Base-by-base conservation (phyloP, 2,329 filamentous ascomycete genomes). In the Metarhizium sp. region DNA sequence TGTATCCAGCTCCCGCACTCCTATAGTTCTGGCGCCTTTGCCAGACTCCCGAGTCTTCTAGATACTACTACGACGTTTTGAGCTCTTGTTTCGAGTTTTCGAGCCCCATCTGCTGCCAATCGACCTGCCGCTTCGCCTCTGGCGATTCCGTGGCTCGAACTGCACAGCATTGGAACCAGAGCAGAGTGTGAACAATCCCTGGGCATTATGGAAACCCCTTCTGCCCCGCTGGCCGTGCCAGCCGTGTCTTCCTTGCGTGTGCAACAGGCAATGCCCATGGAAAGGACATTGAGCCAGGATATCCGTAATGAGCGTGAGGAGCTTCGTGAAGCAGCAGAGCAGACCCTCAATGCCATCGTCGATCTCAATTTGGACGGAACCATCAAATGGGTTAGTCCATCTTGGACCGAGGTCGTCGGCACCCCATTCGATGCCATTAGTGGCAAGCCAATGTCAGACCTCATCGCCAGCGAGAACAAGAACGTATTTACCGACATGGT, bases 341-440 rank as follows among this genome's bases (percentile, higher is more conserved):
- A 96, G 75, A 96, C 92, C 25, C 79, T 96, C 68, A 99, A 97
- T 71, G 89, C 95, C 60, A 96, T 99, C 69, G 81, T 99, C 67
- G 92, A 99, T 73, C 79, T 99, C 61, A 90, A 91, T 66, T 80
- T 97, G 55, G 88, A 96, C 67, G 90, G 90, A 61, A 87, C 84
- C 58, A 87, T 99, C 65, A 88, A 91, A 72, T 99, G 94, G 90
- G 92, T 95, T 64, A 97, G 92, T 69, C 90, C 92, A 13, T 96
- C 92, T 16, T 99, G 94, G 94, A 82, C 84, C 58, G 91, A 97
- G 64, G 87, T 99, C 51, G 87, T 97, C 58, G 94, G 94, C 57
- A 92, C 88, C 4, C 75, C 81, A 48, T 80, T 86, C 43, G 84
- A 88, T 47, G 79, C 82, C 7, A 84, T 96, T 52, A 80, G 88